Percentiles rank a stretch among this genome's conserved stretches.
These are phyloP conservation scores for Ceratocystis lukuohia DNA, from an alignment of 2,329 filamentous ascomycete genomes.

Conservation along the genomic window DNA sequence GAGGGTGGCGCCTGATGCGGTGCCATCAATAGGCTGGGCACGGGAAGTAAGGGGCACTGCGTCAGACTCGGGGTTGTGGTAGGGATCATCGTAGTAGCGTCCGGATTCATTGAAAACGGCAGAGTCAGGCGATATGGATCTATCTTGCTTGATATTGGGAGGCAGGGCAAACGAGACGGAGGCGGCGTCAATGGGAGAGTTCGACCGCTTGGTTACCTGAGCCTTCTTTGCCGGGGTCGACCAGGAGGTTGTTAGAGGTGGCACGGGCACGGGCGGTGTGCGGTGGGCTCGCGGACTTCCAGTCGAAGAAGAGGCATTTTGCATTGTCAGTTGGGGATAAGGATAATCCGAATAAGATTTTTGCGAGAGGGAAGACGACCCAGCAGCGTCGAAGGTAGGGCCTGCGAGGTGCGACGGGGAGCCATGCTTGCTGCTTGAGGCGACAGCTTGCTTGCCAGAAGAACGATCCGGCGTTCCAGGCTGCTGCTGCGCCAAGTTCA, in stretches of 20 bases:
- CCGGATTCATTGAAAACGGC: conserved; percentile 12
- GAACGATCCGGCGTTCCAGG: conserved; percentile 18
- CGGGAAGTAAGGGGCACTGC: conserved; percentile 41
- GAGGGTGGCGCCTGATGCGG: conserved; percentile 29
- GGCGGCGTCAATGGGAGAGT: conserved; percentile 40
- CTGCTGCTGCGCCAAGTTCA: neutral
- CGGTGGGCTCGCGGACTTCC: conserved; percentile 27
- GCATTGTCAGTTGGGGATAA: conserved; percentile 13
- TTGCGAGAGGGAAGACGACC: conserved; percentile 10
- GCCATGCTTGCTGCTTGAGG: conserved; percentile 1
- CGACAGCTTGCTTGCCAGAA: neutral
- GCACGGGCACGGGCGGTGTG: conserved; percentile 30
- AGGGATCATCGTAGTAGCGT: conserved; percentile 16
- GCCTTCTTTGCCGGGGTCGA: conserved; percentile 17
- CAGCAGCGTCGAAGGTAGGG: conserved; percentile 13
- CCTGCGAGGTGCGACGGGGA: conserved; percentile 7
- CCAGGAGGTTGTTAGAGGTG: conserved; percentile 20
- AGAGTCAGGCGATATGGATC: conserved; percentile 24
- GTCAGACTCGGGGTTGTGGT: conserved; percentile 16
- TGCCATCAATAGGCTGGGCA: conserved; percentile 38
- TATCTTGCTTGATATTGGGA: conserved; percentile 33
- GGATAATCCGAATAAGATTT: conserved; percentile 17
- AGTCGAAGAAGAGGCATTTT: neutral
- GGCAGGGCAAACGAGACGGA: conserved; percentile 43
- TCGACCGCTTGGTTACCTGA: neutral